A percentile compares a stretch with the other conserved stretches of the same genome.
Evolutionary conservation across 768 basidiomycete genomes (phyloP).

Genomic region (Rhizopogon vulgaris): DNA sequence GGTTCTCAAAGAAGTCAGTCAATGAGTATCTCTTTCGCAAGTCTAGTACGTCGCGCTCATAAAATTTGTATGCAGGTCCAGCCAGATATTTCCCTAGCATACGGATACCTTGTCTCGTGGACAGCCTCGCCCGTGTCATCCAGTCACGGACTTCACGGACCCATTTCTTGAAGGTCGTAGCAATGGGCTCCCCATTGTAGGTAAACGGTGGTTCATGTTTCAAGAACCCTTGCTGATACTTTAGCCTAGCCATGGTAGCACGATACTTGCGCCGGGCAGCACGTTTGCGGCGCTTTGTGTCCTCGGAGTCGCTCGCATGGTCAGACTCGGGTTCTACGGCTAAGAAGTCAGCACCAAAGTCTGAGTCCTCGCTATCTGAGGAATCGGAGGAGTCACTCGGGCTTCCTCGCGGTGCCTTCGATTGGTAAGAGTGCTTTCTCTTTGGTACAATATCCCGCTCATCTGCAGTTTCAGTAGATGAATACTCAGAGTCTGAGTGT

Average conservation of each 20-base stretch:
- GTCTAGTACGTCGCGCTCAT: conserved; percentile 3
- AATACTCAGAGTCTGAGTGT: too few species aligned
- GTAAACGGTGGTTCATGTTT: conserved; percentile 7
- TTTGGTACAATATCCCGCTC: too few species aligned
- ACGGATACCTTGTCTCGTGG: neutral
- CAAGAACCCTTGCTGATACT: conserved; percentile 8
- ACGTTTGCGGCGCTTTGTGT: conserved; percentile 4
- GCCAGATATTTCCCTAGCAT: neutral
- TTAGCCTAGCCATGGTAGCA: conserved; percentile 1
- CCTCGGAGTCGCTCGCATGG: neutral
- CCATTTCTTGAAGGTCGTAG: conserved; percentile 6
- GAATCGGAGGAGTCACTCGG: too few species aligned
- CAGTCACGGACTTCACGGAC: conserved; percentile 2
- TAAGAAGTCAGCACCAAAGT: too few species aligned
- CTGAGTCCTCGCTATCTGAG: too few species aligned
- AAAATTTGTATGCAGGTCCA: conserved; percentile 5
- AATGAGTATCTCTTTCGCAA: conserved; percentile 4
- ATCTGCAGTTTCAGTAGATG: too few species aligned
- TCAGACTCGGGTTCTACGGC: too few species aligned
- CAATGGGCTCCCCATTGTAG: conserved; percentile 7
- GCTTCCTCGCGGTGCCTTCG: too few species aligned
- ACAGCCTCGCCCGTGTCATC: conserved; percentile 1
- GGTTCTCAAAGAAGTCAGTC: conserved; percentile 1
- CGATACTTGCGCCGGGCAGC: neutral
- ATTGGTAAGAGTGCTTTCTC: too few species aligned